Base-by-base conservation (phyloP, 371 early-diverging fungal genomes). In the Mucor velutinosus region DNA sequence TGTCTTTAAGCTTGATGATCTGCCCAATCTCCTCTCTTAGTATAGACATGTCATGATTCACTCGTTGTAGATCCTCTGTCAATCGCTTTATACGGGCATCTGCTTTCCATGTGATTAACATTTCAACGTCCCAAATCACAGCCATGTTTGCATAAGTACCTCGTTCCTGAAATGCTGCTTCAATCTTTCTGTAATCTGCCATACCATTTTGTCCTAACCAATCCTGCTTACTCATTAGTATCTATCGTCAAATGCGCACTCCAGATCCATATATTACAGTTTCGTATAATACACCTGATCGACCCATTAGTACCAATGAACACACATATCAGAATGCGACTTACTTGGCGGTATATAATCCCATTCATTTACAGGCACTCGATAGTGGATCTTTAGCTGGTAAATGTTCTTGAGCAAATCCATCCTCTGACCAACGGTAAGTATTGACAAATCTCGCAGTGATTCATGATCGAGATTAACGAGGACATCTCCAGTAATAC, bases 401-500 rank as follows among this genome's bases (percentile, higher is more conserved):
- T 94, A 95, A 35, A 97, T 91, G 17, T 93, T 90, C 71, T 92
- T 92, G 39, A 98, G 84, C 15, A 98, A 82, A 17, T 89, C 84
- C 49, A 97, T 82, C 21, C 99, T 85, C 47, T 92, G 92, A 4
- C 99, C 99, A 12, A 97, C 91, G 1, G 95, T 93, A 37, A 84
- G 79, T 35, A 99, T 82, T 1, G 89, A 90, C 45, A 99, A 76
- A 66, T 97, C 97, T 72, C 90, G 88, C 61, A 99, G 84, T 45
- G 96, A 86, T 56, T 90, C 94, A 77, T 97, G 96, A 80, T 95
- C 95, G 39, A 96, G 90, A 72, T 93, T 89, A 27, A 94, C 80
- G 7, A 99, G 88, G 4, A 95, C 87, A 66, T 95, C 95, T 51
- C 99, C 99, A 19, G 92, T 91, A 55, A 98, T 95, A 47, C 89